phyloP scores from a whole-genome alignment of 345 rosid genomes.

The Balakata baccata region DNA sequence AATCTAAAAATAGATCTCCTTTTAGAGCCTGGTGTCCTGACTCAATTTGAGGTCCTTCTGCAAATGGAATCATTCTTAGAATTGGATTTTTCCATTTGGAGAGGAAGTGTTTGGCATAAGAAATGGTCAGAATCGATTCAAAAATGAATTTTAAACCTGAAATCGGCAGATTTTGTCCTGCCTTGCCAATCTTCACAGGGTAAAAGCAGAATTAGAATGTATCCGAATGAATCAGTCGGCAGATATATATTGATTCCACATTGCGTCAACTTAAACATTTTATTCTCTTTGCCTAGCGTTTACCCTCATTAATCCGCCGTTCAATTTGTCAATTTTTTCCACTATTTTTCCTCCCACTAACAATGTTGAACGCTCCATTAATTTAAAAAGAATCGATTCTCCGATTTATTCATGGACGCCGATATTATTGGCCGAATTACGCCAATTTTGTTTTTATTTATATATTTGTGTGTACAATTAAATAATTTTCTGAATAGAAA shows the following conservation, averaged over 20 bases:
- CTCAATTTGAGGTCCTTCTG: background rate
- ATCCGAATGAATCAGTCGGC: no score
- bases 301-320: no score
- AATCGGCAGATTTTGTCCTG: slow-evolving; percentile 6
- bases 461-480: no score
- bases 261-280: no score
- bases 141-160: background rate
- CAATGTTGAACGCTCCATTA: background rate
- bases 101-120: background rate
- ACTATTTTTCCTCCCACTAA: background rate
- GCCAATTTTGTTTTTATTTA: no score
- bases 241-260: no score
- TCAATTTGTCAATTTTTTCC: no score
- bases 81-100: background rate
- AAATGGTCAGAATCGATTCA: background rate
- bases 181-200: background rate
- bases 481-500: no score
- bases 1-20: background rate
- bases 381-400: background rate
- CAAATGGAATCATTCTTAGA: background rate
- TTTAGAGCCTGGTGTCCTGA: background rate
- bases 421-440: no score
- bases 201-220: background rate
- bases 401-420: no score
- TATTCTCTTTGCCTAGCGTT: no score